Percentiles rank a stretch among this genome's conserved stretches.
Conservation (phyloP, 1,284 basidiomycete species). For the Trichosporon ovoides region DNA sequence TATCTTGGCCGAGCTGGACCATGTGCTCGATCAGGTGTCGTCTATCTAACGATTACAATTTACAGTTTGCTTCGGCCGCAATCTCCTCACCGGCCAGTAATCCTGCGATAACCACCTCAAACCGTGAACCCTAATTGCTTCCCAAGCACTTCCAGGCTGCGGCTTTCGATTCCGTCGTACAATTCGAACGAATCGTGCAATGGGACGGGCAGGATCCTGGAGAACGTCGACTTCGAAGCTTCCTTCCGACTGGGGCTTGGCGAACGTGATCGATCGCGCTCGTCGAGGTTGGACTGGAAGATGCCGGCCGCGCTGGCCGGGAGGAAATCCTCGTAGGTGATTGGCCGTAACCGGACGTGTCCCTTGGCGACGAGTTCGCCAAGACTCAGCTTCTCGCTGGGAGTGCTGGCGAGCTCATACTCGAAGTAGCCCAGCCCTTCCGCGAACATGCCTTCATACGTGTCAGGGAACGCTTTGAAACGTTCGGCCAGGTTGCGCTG, state of each 20-base stretch:
- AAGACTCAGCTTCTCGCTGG: not conserved
- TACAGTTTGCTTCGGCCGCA: not conserved
- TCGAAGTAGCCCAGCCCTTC: conserved; percentile 39
- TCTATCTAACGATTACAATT: too few species aligned
- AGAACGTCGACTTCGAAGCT: conserved; percentile 18
- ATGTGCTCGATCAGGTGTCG: too few species aligned
- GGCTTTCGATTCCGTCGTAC: conserved; percentile 25
- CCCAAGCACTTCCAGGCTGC: conserved; percentile 9
- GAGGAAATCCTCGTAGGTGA: conserved; percentile 51
- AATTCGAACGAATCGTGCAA: conserved; percentile 30
- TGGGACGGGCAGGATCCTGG: conserved; percentile 20
- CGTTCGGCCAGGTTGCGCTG: conserved; percentile 31
- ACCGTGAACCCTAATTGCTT: conserved; percentile 9
- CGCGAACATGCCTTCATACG: conserved; percentile 28
- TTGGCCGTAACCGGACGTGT: conserved; percentile 35
- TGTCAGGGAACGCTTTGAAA: conserved; percentile 38
- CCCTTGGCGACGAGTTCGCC: conserved; percentile 34
- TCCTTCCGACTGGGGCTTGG: conserved; percentile 9
- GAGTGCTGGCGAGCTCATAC: conserved; percentile 19
- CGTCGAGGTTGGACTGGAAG: conserved; percentile 48
- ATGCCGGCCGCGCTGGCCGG: conserved; percentile 51
- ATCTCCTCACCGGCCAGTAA: not conserved
- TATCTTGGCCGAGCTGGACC: not conserved
- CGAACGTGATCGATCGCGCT: conserved; percentile 16
- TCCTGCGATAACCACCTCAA: not conserved